Base-by-base conservation (phyloP, 768 basidiomycete species). In the Lenzites betulinus region DNA sequence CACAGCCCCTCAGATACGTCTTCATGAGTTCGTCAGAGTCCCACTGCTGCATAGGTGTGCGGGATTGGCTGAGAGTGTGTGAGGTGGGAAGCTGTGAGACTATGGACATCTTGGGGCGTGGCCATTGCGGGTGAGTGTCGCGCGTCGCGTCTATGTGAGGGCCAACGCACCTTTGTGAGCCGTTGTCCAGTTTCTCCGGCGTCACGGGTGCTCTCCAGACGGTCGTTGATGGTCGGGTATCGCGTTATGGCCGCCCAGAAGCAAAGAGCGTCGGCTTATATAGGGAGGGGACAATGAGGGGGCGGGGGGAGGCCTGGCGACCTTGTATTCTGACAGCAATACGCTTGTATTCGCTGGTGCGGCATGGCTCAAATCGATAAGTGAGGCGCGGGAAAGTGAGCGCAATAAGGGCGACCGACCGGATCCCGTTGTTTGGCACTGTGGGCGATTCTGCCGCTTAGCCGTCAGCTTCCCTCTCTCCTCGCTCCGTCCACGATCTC, bases 331-430 rank as follows among this genome's bases (percentile, higher is more conserved):
- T 9, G 56, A 28, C 15, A 18, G 28, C 33, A 51, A 26, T 42
- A 46, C 36, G 50, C 47, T 54, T 46, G 58, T 46, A 50, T 8
- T 47, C 41, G 42, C 59, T 49, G 59, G 20, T 38, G 20, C 33
- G 28, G 60, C 60, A 61, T 61, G 60, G 54, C 35, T 53, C 52
- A n/a, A 28, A 60, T 54, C 52, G 49, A 61, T 61, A 35, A 54
- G 41, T 35, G 49, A 50, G 42, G 54, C 48, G 46, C 47, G 60
- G 53, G 48, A 55, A 44, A 54, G 8, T n/a, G 23, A n/a, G 47
- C 20, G 47, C 25, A 26, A 56, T 47, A 48, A 33, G 48, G 48
- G 54, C 48, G 22, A 51, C 60, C 6, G 26, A 61, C 60, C 60
- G 51, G 51, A 61, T 55, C 55, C 20, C 7, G 13, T 44, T 61